phyloP scores from a whole-genome alignment of 2,329 filamentous ascomycete genomes.

The Hypoxylon sp. region DNA sequence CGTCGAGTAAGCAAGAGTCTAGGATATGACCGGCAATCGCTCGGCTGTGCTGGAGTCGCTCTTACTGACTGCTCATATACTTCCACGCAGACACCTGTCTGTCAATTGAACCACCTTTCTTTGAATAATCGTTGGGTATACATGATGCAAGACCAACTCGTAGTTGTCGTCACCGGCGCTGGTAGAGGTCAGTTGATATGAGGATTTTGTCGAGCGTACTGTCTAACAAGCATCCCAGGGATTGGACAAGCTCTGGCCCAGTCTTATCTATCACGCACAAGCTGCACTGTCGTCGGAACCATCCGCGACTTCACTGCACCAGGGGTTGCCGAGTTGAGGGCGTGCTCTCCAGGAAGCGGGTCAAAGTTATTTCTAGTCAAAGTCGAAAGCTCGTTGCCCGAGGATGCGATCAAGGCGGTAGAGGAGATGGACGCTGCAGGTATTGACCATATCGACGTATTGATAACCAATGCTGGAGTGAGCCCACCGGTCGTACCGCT shows the following conservation, averaged over 20 bases:
- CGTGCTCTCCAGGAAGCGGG: conserved; percentile 40
- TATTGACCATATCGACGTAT: conserved; percentile 29
- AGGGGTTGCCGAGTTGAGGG: conserved; percentile 44
- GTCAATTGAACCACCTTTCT: not conserved
- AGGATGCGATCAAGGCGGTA: conserved; percentile 47
- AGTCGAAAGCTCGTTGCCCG: conserved; percentile 46
- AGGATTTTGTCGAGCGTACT: not conserved
- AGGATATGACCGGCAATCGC: not conserved
- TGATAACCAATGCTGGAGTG: conserved; percentile 38
- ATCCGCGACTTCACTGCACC: conserved; percentile 50
- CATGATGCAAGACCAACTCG: not conserved
- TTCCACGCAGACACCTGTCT: not conserved
- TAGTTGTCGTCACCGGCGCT: conserved; percentile 21
- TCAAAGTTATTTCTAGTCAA: conserved; percentile 50
- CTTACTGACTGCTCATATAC: not conserved
- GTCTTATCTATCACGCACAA: conserved; percentile 52
- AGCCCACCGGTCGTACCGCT: conserved; percentile 41
- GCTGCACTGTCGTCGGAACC: conserved; percentile 55
- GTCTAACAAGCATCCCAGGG: conserved; percentile 37
- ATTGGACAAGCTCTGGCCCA: conserved; percentile 50
- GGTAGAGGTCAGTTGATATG: conserved; percentile 19
- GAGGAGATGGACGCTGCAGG: conserved; percentile 45
- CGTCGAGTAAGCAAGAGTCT: not conserved
- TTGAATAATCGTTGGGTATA: not conserved
- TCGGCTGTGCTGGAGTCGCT: not conserved